These are phyloP conservation scores for Tolypocladium tropicale DNA, from an alignment of 2,329 filamentous ascomycete species.

Conservation along the genomic window DNA sequence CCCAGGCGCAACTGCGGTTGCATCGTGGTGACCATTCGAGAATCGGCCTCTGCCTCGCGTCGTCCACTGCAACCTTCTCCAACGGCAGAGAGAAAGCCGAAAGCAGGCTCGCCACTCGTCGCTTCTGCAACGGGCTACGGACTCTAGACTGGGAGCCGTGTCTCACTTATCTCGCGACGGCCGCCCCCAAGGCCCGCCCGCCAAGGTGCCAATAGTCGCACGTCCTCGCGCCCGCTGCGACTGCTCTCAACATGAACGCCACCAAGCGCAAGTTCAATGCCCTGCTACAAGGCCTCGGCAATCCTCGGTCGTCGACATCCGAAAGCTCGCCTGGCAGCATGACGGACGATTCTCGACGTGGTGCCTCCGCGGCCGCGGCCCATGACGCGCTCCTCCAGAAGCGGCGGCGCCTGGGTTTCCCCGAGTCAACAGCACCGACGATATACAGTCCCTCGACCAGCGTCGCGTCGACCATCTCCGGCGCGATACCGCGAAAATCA, in stretches of 20 bases:
- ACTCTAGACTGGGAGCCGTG: not conserved
- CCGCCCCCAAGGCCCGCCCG: not conserved
- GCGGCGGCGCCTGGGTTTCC: slow-evolving; percentile 39
- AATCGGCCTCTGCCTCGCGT: not conserved
- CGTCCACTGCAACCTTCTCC: not conserved
- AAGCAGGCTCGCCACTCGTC: not conserved
- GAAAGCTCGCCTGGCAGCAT: slow-evolving; percentile 8
- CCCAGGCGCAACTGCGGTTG: not conserved
- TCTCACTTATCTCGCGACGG: not conserved
- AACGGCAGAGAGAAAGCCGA: not conserved
- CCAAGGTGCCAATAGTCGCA: not conserved
- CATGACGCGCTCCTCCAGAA: slow-evolving; percentile 38
- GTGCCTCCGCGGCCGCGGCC: slow-evolving; percentile 9
- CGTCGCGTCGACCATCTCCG: slow-evolving; percentile 9
- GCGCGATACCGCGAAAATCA: slow-evolving; percentile 1
- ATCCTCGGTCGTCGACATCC: slow-evolving; percentile 13
- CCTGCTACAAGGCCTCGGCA: slow-evolving; percentile 57
- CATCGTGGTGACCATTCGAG: not conserved
- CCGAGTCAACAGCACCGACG: slow-evolving; percentile 27
- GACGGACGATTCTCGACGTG: slow-evolving; percentile 10
- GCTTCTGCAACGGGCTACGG: not conserved
- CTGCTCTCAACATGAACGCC: slow-evolving; percentile 45
- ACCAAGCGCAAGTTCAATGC: slow-evolving; percentile 80
- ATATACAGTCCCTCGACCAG: slow-evolving; percentile 7
- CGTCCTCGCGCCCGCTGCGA: not conserved